Base-by-base conservation (phyloP, 139 green algal genomes). In the Chloropicon primus region DNA sequence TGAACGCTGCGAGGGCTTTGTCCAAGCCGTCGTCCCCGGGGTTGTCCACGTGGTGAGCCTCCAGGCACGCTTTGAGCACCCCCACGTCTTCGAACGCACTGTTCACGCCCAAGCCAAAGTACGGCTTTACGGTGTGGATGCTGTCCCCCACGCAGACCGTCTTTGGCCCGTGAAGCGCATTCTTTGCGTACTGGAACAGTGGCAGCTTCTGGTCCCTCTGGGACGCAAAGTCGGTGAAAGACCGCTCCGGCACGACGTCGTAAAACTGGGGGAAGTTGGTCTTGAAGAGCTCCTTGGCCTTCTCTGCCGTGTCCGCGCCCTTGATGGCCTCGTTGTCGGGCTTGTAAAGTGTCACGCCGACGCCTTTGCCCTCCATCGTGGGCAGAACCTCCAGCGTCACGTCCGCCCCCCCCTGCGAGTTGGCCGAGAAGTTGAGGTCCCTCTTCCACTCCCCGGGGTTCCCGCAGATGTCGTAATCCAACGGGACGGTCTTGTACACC, bases 31-130 rank as follows among this genome's bases (percentile, higher is more conserved):
- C 41, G 10, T 17, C 41, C 10, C 10, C 17, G 10, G 41, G 41
- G 41, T 62, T 17, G 10, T 62, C 17, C 41, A 62, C 41, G 41
- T 17, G 10, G 10, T 17, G 41, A 17, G 41, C 5, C 41, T 62
- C 41, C 10, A 62, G 41, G 41, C 41, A 62, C 10, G 41, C 5
- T n/a, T 17, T 5, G 17, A 62, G 41, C 41, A 62, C 41, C 74
- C n/a, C 74, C 3, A 90, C 82, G 76, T 90, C 86, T 27, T 90
- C 84, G 25, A 88, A 85, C 3, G 86, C 86, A 21, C 29, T 80
- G 73, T 90, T 90, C 2, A 88, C 84, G 5, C 86, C 86, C 24
- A 86, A 77, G 3, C 86, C 86, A 76, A 90, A 90, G 74, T 88
- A 90, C 21, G 86, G 86, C 76, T 90, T 90, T 1, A 88, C 84